Base-by-base conservation (phyloP, 768 basidiomycete genomes). In the Phallus indusiatus region DNA sequence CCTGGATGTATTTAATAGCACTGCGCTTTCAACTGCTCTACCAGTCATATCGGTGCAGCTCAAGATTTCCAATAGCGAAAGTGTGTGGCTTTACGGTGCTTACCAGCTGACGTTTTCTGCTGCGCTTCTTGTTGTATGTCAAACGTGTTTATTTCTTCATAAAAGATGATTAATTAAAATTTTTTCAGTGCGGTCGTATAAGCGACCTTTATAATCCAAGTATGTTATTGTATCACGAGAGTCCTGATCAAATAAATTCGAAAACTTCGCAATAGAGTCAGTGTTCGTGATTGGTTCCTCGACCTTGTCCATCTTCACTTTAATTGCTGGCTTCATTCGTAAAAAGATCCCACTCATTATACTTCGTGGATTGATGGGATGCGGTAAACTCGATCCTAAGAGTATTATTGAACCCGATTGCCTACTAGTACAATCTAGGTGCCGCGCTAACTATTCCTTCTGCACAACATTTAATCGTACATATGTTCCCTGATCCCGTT, bases 361-460 rank as follows among this genome's bases (percentile, higher is more conserved):
- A 35, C 63, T 71, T 0, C 69, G 70, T 21, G 69, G 69, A n/a
- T 60, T 71, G 46, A 62, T 64, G 33, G 70, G 70, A 14, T 4
- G 5, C 42, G 42, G 42, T 42, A 28, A 28, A 3, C 7, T 28
- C 5, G 12, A 2, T 42, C 42, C 42, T 2, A 42, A 14, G 2
- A 42, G 4, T 42, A 4, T n/a, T 2, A 4, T 12, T 42, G 42
- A 12, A 42, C 9, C 42, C 9, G 12, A 2, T 14, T 14, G 12
- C n/a, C 12, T n/a, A 66, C 71, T 68, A 11, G 8, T 10, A 51
- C 11, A 35, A 49, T 14, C 61, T 70, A 72, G 77, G 71, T 16
- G 80, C 76, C 17, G 71, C 79, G 1, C 67, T 80, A 69, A 77
- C 77, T 12, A 74, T 81, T 35, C 80, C 80, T 2, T 77, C 79